phyloP scores from a whole-genome alignment of 129 eudicot species.

The sunflower (Helianthus annuus) region DNA sequence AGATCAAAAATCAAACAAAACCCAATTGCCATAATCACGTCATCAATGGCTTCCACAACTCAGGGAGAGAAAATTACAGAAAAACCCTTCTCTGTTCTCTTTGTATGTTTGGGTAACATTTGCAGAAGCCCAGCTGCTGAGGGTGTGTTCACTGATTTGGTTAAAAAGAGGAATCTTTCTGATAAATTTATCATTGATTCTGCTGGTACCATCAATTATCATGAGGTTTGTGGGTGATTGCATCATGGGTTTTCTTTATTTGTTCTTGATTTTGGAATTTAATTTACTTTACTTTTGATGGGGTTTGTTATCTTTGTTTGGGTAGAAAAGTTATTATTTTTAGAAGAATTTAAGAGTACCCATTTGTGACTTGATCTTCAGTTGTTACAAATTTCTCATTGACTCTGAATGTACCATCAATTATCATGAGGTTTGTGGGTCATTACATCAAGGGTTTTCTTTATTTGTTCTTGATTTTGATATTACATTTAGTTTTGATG shows the following conservation, averaged over 20 bases:
- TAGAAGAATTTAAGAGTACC: too few relatives aligned
- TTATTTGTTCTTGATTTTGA: slow-evolving; percentile 1
- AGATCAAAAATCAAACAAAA: slow-evolving; percentile 17
- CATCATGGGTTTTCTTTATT: slow-evolving; percentile 23
- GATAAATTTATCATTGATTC: slow-evolving; percentile 78
- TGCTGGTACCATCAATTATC: slow-evolving; percentile 96
- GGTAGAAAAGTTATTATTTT: too few relatives aligned
- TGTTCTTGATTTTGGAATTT: slow-evolving; percentile 3
- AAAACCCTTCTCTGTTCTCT: slow-evolving; percentile 77
- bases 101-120: slow-evolving; percentile 93
- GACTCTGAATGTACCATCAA: slow-evolving; percentile 98
- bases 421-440: slow-evolving; percentile 76
- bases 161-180: slow-evolving; percentile 63
- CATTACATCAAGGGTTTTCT: slow-evolving; percentile 24
- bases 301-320: not conserved
- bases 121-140: slow-evolving; percentile 99
- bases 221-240: slow-evolving; percentile 58
- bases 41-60: slow-evolving; percentile 61
- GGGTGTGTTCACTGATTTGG: slow-evolving; percentile 86
- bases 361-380: too few relatives aligned
- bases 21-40: slow-evolving; percentile 37
- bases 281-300: not conserved
- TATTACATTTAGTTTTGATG: not conserved
- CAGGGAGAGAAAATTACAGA: slow-evolving; percentile 30
- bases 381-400: slow-evolving; percentile 60